A percentile compares a stretch with the other conserved stretches of the same genome.
Conservation (phyloP, 1,139 yeast species). For the Debaryomyces fabryi region DNA sequence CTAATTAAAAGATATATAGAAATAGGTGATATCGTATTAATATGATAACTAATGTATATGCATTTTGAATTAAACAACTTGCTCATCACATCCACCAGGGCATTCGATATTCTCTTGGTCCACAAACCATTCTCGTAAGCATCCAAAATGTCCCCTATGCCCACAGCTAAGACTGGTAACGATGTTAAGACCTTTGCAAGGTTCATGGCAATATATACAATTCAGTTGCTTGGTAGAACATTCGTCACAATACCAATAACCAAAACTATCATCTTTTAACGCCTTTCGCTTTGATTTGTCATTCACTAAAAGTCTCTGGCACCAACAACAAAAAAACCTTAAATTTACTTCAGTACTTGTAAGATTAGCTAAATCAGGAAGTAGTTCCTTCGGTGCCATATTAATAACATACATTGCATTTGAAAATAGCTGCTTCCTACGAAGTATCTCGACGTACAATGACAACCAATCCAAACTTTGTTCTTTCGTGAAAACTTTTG, state of each 20-base stretch:
- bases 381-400: constrained; percentile 38
- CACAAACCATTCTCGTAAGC: constrained; percentile 78
- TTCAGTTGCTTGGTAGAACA: constrained; percentile 64
- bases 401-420: constrained; percentile 62
- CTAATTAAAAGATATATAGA: constrained; percentile 45
- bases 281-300: constrained; percentile 53
- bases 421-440: constrained; percentile 54
- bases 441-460: constrained; percentile 59
- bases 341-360: constrained; percentile 59
- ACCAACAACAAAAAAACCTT: constrained; percentile 68
- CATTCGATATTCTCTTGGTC: constrained; percentile 68
- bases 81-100: constrained; percentile 70
- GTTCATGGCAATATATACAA: constrained; percentile 81
- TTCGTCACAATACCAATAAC: constrained; percentile 83
- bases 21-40: constrained; percentile 46
- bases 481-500: constrained; percentile 19
- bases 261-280: constrained; percentile 39
- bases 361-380: constrained; percentile 44
- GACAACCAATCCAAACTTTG: constrained; percentile 58
- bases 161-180: constrained; percentile 76
- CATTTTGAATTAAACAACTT: constrained; percentile 13
- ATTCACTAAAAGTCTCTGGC: constrained; percentile 65
- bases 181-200: constrained; percentile 72
- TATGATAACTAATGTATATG: constrained; percentile 20
- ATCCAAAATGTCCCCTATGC: constrained; percentile 83